Evolutionary conservation across 1,139 yeast species (phyloP), one percentile per base, ranked within the genome.

Genomic region (Debaryomyces coudertii): DNA sequence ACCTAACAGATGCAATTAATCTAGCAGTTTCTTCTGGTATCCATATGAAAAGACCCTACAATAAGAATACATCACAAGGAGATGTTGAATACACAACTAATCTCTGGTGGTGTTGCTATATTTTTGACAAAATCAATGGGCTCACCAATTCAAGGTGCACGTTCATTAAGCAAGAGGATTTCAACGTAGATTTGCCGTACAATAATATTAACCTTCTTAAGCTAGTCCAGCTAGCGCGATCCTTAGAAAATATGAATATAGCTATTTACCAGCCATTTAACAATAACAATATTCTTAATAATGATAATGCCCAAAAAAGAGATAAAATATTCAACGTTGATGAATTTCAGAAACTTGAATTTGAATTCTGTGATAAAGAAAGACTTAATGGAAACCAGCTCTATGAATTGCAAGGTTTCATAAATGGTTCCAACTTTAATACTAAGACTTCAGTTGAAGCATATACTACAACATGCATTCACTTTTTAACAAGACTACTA

Each of bases 91-190:
- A 66, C 45, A 54, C 63, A 29, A 55, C 61, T n/a, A 59, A 62
- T 39, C 51, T 69, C 20, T 71, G 76, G 74, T 71, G 74, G 73
- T 55, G 63, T 34, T 57, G 71, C 45, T 69, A 59, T 46, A 54
- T 69, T 2, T 53, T 69, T 46, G 77, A 71, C 51, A 50, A 73
- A 22, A 62, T 69, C 53, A 69, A 64, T 51, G 73, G 65, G 4
- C 47, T 63, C 30, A 55, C 60, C 11, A 65, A 64, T 48, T 55
- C 59, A 16, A 47, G 71, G 11, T 56, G 62, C 7, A 41, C 63
- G 28, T 65, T 66, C 46, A 57, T 66, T 27, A 52, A 58, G 30
- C 60, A 57, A 29, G 67, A 63, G 20, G 73, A 68, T 49, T 67
- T 63, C 53, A 65, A 68, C 46, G 53, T 66, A 29, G 71, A 66